Evolutionary conservation across 169 alveolate genomes (phyloP), one percentile per base, ranked within the genome.

Genomic region (Cystoisospora suis): DNA sequence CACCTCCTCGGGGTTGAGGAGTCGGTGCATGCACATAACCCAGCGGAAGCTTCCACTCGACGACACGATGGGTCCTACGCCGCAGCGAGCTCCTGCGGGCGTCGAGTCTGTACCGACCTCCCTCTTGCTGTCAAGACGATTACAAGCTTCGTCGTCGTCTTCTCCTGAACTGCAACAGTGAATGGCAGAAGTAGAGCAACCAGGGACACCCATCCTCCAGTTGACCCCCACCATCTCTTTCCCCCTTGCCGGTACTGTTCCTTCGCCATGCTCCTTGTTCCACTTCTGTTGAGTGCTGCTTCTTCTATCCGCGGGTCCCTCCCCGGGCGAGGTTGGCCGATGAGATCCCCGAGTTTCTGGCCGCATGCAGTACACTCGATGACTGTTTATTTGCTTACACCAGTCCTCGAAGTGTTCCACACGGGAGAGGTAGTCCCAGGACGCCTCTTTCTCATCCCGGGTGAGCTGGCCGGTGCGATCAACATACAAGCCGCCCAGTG

Each of bases 381-480:
- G 38, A n/a, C 15, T 65, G 23, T 23, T 65, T 44, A 65, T 65
- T n/a, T 65, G 77, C 42, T 65, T 44, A 36, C 77, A 65, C 45
- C n/a, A 7, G n/a, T 23, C 5, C 42, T 9, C 40, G 36, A 27
- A 32, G 6, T 65, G 77, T 44, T 65, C 77, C 77, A 44, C 34
- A 5, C 77, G 77, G 36, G 77, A 65, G 36, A 65, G 77, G 40
- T 65, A 65, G 23, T 65, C 77, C 77, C 77, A 65, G 34, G 77
- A 36, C 34, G 77, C 77, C 40, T 2, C n/a, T 44, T 65, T 44
- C 77, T 36, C 42, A 27, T 65, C 42, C 15, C 77, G 36, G 27
- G 9, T 15, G n/a, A 65, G 34, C 45, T n/a, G 77, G 34, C 77
- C 77, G n/a, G 36, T 65, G 45, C 77, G n/a, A n/a, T 65, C 77